Percentiles rank a stretch among this genome's conserved stretches.
These are phyloP conservation scores for Nadsonia fulvescens DNA, from an alignment of 805 yeast genomes.

Conservation along the genomic window DNA sequence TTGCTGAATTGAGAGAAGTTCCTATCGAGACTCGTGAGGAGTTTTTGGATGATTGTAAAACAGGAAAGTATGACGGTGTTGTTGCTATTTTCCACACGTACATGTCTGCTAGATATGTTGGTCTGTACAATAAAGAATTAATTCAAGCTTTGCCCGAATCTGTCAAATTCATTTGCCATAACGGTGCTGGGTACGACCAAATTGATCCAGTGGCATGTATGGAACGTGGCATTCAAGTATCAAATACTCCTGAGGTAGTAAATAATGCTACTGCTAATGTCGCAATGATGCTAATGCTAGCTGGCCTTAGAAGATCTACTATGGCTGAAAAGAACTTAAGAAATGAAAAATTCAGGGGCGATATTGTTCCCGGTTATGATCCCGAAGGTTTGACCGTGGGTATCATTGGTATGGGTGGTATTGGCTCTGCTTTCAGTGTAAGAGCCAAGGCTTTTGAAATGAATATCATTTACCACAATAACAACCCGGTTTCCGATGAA, in stretches of 20 bases:
- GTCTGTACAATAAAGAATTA: conserved; percentile 48
- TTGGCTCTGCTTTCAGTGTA: conserved; percentile 64
- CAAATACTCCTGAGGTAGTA: too few relatives aligned
- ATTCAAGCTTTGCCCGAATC: conserved; percentile 34
- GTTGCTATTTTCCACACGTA: conserved; percentile 35
- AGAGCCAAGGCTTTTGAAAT: conserved; percentile 65
- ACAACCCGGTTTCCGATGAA: conserved; percentile 38
- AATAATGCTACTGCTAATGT: too few relatives aligned
- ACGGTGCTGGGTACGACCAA: conserved; percentile 65
- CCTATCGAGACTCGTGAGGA: conserved; percentile 13
- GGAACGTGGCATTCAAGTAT: conserved; percentile 36
- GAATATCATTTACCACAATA: conserved; percentile 52
- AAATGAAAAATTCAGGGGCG: conserved; percentile 52
- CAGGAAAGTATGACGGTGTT: conserved; percentile 26
- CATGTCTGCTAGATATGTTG: conserved; percentile 32
- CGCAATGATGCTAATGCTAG: too few relatives aligned
- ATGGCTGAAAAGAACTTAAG: too few relatives aligned
- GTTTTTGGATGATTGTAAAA: conserved; percentile 26
- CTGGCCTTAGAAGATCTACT: too few relatives aligned
- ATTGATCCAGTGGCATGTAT: conserved; percentile 38
- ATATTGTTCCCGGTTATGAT: conserved; percentile 46
- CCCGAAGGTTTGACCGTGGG: conserved; percentile 67
- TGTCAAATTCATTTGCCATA: conserved; percentile 36
- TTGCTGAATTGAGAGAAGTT: neutral
- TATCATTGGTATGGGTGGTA: conserved; percentile 76